phyloP scores from a whole-genome alignment of 306 rosid genomes.

The Cucurbita moschata region DNA sequence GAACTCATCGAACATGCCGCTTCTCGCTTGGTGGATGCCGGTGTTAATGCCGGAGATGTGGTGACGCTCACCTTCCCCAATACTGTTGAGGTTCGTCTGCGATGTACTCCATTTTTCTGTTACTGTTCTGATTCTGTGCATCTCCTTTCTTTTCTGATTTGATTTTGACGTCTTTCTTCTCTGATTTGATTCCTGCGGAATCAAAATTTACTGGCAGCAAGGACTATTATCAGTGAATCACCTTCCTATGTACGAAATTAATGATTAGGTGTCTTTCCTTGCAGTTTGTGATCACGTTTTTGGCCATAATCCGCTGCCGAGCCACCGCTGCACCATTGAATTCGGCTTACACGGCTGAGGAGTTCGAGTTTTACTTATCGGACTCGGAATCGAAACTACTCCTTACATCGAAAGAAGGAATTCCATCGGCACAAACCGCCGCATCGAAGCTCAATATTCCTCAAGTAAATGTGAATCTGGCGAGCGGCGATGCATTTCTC shows the following conservation, averaged over 20 bases:
- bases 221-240: not conserved
- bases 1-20: slow-evolving; percentile 54
- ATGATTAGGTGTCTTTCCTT: not conserved
- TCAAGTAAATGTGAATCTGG: slow-evolving; percentile 28
- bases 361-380: slow-evolving; percentile 62
- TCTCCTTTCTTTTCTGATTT: too few species aligned
- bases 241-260: not conserved
- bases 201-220: not conserved
- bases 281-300: slow-evolving; percentile 55
- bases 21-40: slow-evolving; percentile 31
- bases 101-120: not conserved
- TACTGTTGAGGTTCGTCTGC: slow-evolving; percentile 43
- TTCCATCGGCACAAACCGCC: slow-evolving; percentile 30
- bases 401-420: slow-evolving; percentile 40
- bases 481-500: slow-evolving; percentile 11
- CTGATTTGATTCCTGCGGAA: not conserved
- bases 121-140: not conserved
- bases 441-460: slow-evolving; percentile 49
- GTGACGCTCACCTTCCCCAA: slow-evolving; percentile 82
- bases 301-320: slow-evolving; percentile 67
- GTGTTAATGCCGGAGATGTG: slow-evolving; percentile 47
- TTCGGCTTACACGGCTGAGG: slow-evolving; percentile 70
- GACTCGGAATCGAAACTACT: slow-evolving; percentile 78
- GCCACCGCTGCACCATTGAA: slow-evolving; percentile 87
- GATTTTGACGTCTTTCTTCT: too few species aligned